Base-by-base conservation (phyloP, 2,329 filamentous ascomycete species). In the Scorias spongiosa region DNA sequence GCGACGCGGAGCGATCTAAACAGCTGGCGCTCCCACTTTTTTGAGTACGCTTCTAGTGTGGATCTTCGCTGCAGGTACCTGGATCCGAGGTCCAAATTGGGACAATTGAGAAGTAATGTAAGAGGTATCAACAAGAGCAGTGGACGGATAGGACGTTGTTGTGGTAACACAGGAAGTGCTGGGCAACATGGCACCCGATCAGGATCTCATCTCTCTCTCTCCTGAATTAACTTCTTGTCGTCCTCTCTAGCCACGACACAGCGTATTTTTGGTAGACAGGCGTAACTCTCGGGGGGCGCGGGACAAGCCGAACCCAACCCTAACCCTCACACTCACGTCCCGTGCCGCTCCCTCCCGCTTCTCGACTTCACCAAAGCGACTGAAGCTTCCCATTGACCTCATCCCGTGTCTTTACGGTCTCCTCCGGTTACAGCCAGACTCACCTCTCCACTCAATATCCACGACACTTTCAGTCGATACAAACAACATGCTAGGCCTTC, bases 401-500 rank as follows among this genome's bases (percentile, higher is more conserved):
- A 36, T 15, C 11, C 32, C 32, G 12, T 36, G 32, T 26, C 20
- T 26, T 26, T 26, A 26, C 20, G 20, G 20, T 26, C 20, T 26
- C 20, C 20, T 4, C 20, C 20, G 20, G 20, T 26, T 26, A 26
- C 20, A 26, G 20, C 20, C 18, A 14, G 10, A 37, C 18, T 37
- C 18, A 8, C 15, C 29, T 39, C 17, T 40, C 48, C 28, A 43
- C 42, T 45, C 38, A 32, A 40, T 18, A 11, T 5, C 20, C 20
- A 40, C 38, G 11, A 17, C 14, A 11, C 34, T 9, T 37, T 37
- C 12, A 11, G 18, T 18, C 18, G 3, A 11, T 40, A 5, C 18
- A 40, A 12, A 5, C 12, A 40, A 3, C 12, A 57, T 59, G 55
- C 43, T 57, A 48, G 51, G 49, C 28, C 50, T 54, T 39, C 55